Evolutionary conservation across 805 yeast genomes (phyloP), one percentile per base, ranked within the genome.

Genomic region (Metschnikowia arizonensis): DNA sequence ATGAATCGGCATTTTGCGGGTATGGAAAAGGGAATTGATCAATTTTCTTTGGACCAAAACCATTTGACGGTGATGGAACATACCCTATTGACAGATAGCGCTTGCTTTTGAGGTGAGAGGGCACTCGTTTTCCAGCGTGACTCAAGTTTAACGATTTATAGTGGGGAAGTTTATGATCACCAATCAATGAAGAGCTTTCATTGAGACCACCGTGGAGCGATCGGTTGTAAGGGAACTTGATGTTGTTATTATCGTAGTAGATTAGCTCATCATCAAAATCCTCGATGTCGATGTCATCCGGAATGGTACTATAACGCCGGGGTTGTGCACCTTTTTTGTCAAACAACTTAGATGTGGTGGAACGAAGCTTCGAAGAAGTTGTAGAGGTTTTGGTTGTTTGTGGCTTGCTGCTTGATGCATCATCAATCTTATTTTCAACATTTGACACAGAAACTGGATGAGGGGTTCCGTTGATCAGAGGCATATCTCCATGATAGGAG

Each of bases 291-390:
- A 70, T 73, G 58, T 81, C 81, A 56, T 81, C 84, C 0, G 85
- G 85, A 2, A 81, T 77, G 17, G 85, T 86, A 17, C 89, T 82
- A 56, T 85, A 84, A 28, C 89, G 67, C 56, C 90, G 72, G 5
- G 88, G 79, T 38, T 82, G 85, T 0, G 83, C 78, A 1, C 88
- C 89, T 53, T 79, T 83, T 10, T 79, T 76, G 55, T 85, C 91
- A 61, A 85, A 85, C 5, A 85, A 64, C 50, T 82, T 82, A 1
- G 89, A 83, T 0, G 89, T 82, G 1, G 88, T 83, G 2, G 89
- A 79, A 33, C 85, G 62, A 36, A 81, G 64, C 42, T 74, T 79
- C 1, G 74, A 68, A 0, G 73, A 52, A 0, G 50, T 44, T 2
- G 63, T 60, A 5, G 70, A 60, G 3, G 71, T 51, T 41, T 61